Base-by-base conservation (phyloP, 108 stramenopile species). In the Thalassiosira profunda region DNA sequence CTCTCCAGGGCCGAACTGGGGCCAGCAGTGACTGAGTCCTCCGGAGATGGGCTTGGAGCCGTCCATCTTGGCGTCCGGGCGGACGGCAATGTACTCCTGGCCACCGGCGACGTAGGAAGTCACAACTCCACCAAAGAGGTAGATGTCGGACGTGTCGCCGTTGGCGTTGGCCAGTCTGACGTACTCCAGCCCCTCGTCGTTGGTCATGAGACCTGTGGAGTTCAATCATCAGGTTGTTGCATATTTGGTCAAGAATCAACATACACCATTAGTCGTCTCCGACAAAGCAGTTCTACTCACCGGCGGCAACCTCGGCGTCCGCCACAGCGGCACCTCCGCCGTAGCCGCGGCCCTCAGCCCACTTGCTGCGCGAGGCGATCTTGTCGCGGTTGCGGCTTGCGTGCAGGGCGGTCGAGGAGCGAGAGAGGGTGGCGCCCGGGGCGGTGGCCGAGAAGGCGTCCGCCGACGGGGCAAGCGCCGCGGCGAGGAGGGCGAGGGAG, bases 11-110 rank as follows among this genome's bases (percentile, higher is more conserved):
- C 93, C 93, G 52, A 94, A 94, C 72, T 90, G 80, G 31, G 97
- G 97, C 91, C 92, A 98, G 90, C 97, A 98, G 79, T 94, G 92
- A 36, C 85, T 86, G 25, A 98, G 84, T 33, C 96, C 98, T 26
- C 98, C 98, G 58, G 84, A 85, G 60, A 98, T 98, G 9, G 98
- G 98, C 80, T 98, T 97, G 44, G 90, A 92, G 66, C 97, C 97
- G 57, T 97, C 97, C 88, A 96, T 93, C 72, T 96, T 97, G 49
- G 98, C 98, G 79, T 98, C 98, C 10, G 97, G 96, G 20, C 98
- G 87, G 18, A 97, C 94, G n/a, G 95, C 94, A 60, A 98, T 94
- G 67, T 83, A 93, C 67, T 98, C 97, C 36, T 81, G 85, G 1
- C 91, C 91, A 40, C 83, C 88, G 5, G 49, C 79, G 46, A 76